Conservation (phyloP, 2,329 filamentous ascomycete species). For the Arthroderma sp. region DNA sequence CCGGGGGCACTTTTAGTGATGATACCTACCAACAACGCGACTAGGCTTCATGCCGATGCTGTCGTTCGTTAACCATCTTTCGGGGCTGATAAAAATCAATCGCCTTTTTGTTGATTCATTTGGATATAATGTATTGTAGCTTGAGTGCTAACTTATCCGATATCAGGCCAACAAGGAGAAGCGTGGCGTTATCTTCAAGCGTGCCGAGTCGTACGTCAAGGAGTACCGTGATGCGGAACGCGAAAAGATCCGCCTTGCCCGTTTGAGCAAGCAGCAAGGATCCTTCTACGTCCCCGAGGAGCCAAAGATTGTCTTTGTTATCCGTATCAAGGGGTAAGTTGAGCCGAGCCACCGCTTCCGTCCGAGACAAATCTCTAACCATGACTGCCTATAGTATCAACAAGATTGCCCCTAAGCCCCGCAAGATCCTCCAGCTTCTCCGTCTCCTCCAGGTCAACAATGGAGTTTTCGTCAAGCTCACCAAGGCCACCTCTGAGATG, state of each 20-base stretch:
- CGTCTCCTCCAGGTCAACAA: conserved; percentile 99
- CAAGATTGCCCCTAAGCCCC: conserved; percentile 99
- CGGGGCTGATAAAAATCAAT: conserved; percentile 56
- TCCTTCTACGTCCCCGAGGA: conserved; percentile 90
- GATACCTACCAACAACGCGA: conserved; percentile 73
- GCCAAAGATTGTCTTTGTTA: conserved; percentile 90
- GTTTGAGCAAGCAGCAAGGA: conserved; percentile 81
- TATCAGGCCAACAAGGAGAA: conserved; percentile 93
- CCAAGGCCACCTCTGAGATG: conserved; percentile 97
- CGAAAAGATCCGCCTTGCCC: conserved; percentile 89
- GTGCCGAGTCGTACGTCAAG: conserved; percentile 98
- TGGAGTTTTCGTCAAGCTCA: conserved; percentile 92
- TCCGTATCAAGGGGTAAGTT: conserved; percentile 91
- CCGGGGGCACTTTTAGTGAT: conserved; percentile 49
- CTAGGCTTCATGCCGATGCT: conserved; percentile 94
- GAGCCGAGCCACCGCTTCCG: too few species aligned
- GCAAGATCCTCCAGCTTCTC: conserved; percentile 99
- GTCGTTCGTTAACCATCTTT: conserved; percentile 51
- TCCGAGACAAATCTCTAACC: conserved; percentile 3
- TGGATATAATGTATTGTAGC: neutral
- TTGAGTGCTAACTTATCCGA: conserved; percentile 22
- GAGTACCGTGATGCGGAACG: conserved; percentile 98
- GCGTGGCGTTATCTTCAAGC: conserved; percentile 98
- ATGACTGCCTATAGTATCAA: conserved; percentile 64
- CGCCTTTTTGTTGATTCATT: neutral